Evolutionary conservation across 2,329 filamentous ascomycete species (phyloP).

Genomic region (Setomelanomma holmii): DNA sequence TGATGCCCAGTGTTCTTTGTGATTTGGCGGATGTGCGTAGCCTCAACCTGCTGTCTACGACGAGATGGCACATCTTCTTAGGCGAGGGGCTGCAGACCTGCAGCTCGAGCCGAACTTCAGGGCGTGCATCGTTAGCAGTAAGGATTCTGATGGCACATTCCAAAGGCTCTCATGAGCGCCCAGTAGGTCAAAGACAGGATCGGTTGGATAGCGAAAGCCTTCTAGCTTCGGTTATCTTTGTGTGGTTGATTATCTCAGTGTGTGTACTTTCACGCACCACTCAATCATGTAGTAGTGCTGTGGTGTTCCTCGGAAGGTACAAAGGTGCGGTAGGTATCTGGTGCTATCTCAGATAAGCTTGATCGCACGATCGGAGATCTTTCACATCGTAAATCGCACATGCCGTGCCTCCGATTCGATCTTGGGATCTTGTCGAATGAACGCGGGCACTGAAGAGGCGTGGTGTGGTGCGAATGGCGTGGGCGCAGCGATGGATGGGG

Average conservation of each 20-base stretch:
- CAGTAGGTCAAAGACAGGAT: too few species aligned
- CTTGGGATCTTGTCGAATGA: neutral
- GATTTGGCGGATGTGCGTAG: conserved; percentile 1
- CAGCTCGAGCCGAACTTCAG: neutral
- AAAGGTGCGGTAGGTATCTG: too few species aligned
- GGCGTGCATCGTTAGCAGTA: neutral
- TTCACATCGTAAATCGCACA: neutral
- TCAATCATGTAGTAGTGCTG: too few species aligned
- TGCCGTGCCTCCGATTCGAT: neutral
- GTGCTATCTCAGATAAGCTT: neutral
- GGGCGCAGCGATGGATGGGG: conserved; percentile 2
- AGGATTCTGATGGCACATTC: too few species aligned
- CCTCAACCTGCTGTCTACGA: neutral
- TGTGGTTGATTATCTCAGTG: too few species aligned
- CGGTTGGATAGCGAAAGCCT: too few species aligned
- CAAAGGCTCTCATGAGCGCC: too few species aligned
- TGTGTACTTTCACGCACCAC: too few species aligned
- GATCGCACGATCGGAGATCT: conserved; percentile 1
- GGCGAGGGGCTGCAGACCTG: conserved; percentile 2
- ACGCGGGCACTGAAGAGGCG: neutral
- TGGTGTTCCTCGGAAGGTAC: too few species aligned
- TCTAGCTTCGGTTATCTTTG: too few species aligned
- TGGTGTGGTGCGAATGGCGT: conserved; percentile 11
- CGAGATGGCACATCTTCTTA: neutral
- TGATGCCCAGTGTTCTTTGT: conserved; percentile 7